Conservation (phyloP, 352 stramenopile genomes). For the Globisporangium okanoganense region DNA sequence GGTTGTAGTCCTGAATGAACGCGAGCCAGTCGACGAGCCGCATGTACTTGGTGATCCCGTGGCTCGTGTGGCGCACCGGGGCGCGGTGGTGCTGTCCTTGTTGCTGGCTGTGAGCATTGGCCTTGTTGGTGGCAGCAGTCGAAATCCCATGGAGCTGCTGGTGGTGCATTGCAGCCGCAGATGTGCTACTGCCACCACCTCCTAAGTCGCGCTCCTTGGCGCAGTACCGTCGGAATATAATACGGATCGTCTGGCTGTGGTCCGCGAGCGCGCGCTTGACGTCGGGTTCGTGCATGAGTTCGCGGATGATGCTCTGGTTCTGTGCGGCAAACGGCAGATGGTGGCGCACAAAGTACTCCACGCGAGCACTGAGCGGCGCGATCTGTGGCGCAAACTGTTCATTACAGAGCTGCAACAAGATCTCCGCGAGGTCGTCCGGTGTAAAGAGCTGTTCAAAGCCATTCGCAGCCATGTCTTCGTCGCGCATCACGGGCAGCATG, state of each 20-base stretch:
- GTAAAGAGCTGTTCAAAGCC: slow-evolving; percentile 59
- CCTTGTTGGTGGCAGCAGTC: neutral
- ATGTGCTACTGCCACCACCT: neutral
- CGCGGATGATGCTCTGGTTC: slow-evolving; percentile 50
- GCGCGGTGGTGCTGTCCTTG: neutral
- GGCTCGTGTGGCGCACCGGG: slow-evolving; percentile 9
- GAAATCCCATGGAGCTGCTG: slow-evolving; percentile 5
- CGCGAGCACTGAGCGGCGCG: slow-evolving; percentile 42
- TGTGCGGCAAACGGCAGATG: slow-evolving; percentile 49
- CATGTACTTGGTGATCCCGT: slow-evolving; percentile 63
- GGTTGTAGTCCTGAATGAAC: slow-evolving; percentile 70
- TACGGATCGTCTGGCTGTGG: slow-evolving; percentile 49
- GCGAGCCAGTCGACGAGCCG: slow-evolving; percentile 60
- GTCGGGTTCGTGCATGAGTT: slow-evolving; percentile 47
- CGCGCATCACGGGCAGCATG: slow-evolving; percentile 46
- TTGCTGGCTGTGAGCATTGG: neutral
- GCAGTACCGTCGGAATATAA: slow-evolving; percentile 73
- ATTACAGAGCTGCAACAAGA: slow-evolving; percentile 69
- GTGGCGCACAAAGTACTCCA: slow-evolving; percentile 53
- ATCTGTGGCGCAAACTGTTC: slow-evolving; percentile 70
- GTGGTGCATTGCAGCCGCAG: neutral
- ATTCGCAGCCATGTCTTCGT: slow-evolving; percentile 42
- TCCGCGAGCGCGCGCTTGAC: slow-evolving; percentile 55
- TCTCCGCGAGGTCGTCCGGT: slow-evolving; percentile 52
- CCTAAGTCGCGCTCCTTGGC: slow-evolving; percentile 51